These are phyloP conservation scores for Aureobasidium namibiae DNA, from an alignment of 2,329 filamentous ascomycete genomes.

Conservation along the genomic window DNA sequence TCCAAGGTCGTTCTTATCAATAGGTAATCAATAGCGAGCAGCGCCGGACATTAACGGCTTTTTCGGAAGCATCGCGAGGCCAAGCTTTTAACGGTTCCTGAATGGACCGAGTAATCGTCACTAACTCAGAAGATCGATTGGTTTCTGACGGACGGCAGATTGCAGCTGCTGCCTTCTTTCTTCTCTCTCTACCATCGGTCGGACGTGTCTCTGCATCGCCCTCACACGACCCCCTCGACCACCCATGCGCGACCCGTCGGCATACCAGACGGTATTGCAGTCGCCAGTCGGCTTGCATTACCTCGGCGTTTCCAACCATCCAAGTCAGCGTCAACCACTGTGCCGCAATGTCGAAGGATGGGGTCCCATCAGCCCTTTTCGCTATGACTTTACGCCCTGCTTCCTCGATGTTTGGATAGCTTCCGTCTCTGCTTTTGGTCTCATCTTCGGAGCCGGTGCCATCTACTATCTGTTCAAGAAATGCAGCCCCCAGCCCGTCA, in stretches of 20 bases:
- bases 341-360: conserved; percentile 89
- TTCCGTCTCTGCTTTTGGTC: conserved; percentile 66
- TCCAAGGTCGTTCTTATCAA: neutral
- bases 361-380: conserved; percentile 79
- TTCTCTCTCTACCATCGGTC: conserved; percentile 1
- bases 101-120: conserved; percentile 1
- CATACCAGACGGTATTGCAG: conserved; percentile 9
- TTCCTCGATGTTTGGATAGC: conserved; percentile 90
- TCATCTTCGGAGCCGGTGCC: conserved; percentile 68
- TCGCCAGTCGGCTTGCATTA: conserved; percentile 8
- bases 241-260: conserved; percentile 8
- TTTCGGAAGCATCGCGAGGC: neutral
- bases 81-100: conserved; percentile 6
- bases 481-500: conserved; percentile 57
- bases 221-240: neutral
- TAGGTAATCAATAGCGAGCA: too few species aligned
- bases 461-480: conserved; percentile 71
- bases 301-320: conserved; percentile 1
- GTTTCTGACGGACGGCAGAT: conserved; percentile 1
- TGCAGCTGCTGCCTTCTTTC: neutral
- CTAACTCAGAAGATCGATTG: neutral
- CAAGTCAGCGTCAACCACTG: conserved; percentile 51
- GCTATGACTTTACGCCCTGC: conserved; percentile 95
- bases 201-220: neutral
- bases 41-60: neutral